Base-by-base conservation (phyloP, 768 basidiomycete genomes). In the Cyclocybe aegerita region DNA sequence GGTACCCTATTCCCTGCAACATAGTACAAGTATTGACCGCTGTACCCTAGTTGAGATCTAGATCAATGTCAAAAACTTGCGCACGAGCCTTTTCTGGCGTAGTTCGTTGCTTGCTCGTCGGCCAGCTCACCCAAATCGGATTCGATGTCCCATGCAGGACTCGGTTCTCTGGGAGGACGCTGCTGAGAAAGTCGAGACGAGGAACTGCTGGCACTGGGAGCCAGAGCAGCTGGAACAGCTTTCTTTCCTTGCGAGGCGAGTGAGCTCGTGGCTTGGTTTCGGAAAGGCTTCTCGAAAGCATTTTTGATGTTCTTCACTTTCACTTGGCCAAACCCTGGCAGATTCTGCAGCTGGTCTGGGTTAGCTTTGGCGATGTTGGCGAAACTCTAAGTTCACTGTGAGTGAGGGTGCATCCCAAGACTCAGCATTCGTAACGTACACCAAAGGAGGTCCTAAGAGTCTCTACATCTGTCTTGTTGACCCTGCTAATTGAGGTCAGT, bases 401-500 rank as follows among this genome's bases (percentile, higher is more conserved):
- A 31, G 36, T 33, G 23, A 17, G 33, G 52, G 46, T 5, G 23
- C 23, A 5, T 23, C 23, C 4, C 5, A 23, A 23, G 23, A 23
- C 23, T 3, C 23, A 23, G 23, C 23, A 23, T 5, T 5, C 5
- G 23, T 23, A 23, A 76, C 86, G 50, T 71, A 98, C 96, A 33
- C 94, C 95, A 58, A 95, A 86, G n/a, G 92, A 88, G 2, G 87
- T 86, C 15, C 90, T 82, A 37, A 99, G 74, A 3, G 96, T 98
- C 69, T 92, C 85, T 1, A 95, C 93, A 60, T 99, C 97, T 3
- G 96, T 98, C 75, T 96, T 97, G 70, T 98, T 98, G 54, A 99
- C 92, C 58, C 90, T 93, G 63, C 82, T 88, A 60, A 98, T 90
- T 56, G 82, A 84, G 1, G 96, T 98, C 23, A 99, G 75, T 1